These are phyloP conservation scores for Nitzschia putrida DNA, from an alignment of 108 stramenopile species.

Conservation along the genomic window DNA sequence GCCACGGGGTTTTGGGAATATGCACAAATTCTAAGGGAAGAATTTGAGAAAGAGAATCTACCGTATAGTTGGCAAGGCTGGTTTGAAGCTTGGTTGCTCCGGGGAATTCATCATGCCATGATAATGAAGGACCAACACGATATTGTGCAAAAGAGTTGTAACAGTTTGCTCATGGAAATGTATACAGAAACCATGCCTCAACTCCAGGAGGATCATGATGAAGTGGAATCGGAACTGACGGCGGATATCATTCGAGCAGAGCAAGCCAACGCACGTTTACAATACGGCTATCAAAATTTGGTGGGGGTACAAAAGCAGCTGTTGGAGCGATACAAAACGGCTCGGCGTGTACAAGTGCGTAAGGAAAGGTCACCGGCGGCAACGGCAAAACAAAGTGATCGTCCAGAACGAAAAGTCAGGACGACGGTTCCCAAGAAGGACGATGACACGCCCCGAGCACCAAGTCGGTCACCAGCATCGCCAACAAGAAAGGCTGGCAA, in stretches of 20 bases:
- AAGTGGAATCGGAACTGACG: background rate
- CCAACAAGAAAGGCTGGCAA: background rate
- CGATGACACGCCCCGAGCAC: too few relatives aligned
- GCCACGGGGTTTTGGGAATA: background rate
- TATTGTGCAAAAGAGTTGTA: conserved; percentile 15
- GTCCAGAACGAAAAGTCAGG: too few relatives aligned
- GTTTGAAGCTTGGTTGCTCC: conserved; percentile 8
- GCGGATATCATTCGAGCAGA: conserved; percentile 10
- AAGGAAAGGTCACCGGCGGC: too few relatives aligned
- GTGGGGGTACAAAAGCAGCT: background rate
- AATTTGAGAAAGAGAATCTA: background rate
- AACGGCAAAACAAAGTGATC: too few relatives aligned
- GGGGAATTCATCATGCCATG: conserved; percentile 16
- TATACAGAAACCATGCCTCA: conserved; percentile 4
- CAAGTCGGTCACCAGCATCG: too few relatives aligned
- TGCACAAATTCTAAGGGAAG: background rate
- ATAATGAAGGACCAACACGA: conserved; percentile 11
- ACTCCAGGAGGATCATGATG: background rate
- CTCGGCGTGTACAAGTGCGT: too few relatives aligned
- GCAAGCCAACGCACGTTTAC: background rate
- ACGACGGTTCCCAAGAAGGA: too few relatives aligned
- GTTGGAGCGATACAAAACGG: too few relatives aligned
- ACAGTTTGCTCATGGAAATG: conserved; percentile 10
- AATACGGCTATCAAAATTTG: background rate
- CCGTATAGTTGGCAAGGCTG: conserved; percentile 5